Percentiles rank a stretch among this genome's conserved stretches.
Evolutionary conservation across 805 yeast species (phyloP).

Genomic region (Wickerhamomyces strasburgensis): DNA sequence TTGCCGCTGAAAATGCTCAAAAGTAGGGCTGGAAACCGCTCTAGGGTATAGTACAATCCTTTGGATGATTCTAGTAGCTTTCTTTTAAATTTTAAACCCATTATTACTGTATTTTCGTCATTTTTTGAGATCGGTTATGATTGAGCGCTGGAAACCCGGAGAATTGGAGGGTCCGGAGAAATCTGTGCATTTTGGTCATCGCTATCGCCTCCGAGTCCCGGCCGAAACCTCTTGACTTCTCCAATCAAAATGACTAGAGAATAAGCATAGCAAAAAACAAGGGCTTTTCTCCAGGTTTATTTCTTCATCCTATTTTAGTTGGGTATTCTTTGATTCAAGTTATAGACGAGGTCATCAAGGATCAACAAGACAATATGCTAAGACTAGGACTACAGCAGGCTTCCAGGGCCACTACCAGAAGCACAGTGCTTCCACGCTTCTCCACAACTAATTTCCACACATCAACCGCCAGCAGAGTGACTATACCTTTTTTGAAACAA

Average conservation of each 20-base stretch:
- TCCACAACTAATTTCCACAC: constrained; percentile 18
- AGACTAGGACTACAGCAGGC: constrained; percentile 8
- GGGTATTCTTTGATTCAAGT: too few species aligned
- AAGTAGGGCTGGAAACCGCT: too few species aligned
- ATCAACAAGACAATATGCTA: too few species aligned
- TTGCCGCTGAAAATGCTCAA: too few species aligned
- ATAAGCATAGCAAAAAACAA: constrained; percentile 5
- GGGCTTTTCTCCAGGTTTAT: background rate
- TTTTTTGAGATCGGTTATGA: background rate
- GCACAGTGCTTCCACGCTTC: background rate
- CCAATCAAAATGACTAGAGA: constrained; percentile 12
- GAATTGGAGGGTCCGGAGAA: background rate
- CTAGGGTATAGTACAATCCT: too few species aligned
- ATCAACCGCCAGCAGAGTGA: constrained; percentile 30
- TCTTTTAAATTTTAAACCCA: too few species aligned
- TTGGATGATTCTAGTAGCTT: too few species aligned
- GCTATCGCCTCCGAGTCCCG: constrained; percentile 14
- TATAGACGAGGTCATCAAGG: too few species aligned
- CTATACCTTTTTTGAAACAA: constrained; percentile 47
- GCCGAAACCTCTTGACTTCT: background rate
- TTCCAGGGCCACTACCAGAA: background rate
- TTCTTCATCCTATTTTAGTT: constrained; percentile 1
- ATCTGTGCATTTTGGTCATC: constrained; percentile 1
- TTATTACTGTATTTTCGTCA: background rate
- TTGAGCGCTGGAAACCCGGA: too few species aligned